phyloP scores from a whole-genome alignment of 2,329 filamentous ascomycete species.

The Microdochium paspali region DNA sequence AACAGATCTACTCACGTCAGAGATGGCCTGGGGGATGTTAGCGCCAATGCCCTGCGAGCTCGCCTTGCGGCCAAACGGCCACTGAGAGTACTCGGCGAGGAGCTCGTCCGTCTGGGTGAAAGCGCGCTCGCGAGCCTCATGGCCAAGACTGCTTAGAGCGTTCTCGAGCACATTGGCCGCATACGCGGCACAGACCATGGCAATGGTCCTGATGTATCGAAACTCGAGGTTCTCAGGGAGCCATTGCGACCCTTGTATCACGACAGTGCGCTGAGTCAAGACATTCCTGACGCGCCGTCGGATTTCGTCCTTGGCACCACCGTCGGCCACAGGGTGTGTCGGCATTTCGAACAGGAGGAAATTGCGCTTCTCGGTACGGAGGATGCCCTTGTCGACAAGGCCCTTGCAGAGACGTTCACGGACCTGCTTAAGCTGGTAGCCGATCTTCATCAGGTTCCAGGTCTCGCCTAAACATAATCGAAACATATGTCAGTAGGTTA shows the following conservation, averaged over 20 bases:
- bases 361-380: conserved; percentile 98
- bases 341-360: conserved; percentile 99
- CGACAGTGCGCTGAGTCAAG: conserved; percentile 87
- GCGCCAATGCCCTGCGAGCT: conserved; percentile 76
- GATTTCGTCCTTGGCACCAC: conserved; percentile 96
- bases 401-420: conserved; percentile 95
- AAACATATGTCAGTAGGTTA: conserved; percentile 5
- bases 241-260: conserved; percentile 78
- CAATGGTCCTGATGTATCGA: conserved; percentile 80
- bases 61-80: conserved; percentile 85
- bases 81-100: conserved; percentile 92
- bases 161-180: conserved; percentile 98
- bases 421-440: conserved; percentile 98
- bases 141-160: conserved; percentile 84
- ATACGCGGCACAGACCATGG: conserved; percentile 97
- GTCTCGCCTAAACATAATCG: conserved; percentile 64
- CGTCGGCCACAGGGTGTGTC: conserved; percentile 92
- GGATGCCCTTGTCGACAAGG: conserved; percentile 95
- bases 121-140: conserved; percentile 86
- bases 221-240: conserved; percentile 92
- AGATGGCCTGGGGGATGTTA: conserved; percentile 79
- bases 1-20: conserved; percentile 46
- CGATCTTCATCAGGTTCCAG: conserved; percentile 99
- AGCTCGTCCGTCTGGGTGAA: conserved; percentile 97
- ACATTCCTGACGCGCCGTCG: conserved; percentile 85